phyloP scores from a whole-genome alignment of 1,139 yeast species.

The Debaryomyces nepalensis region DNA sequence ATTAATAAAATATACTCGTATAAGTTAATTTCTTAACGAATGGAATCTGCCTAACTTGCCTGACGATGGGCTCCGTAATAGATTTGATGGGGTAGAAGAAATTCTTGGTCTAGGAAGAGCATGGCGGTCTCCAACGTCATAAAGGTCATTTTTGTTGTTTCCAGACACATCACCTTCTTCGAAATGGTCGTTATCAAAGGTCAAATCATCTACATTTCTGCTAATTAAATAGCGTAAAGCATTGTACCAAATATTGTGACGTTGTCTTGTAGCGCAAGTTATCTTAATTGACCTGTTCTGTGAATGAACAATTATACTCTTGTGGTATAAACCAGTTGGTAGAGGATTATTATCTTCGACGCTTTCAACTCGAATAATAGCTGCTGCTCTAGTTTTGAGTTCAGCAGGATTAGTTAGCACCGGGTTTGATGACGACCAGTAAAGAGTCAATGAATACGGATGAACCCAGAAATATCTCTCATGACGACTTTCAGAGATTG shows the following conservation, averaged over 20 bases:
- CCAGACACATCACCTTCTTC: slow-evolving; percentile 26
- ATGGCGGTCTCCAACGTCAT: slow-evolving; percentile 35
- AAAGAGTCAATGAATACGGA: slow-evolving; percentile 87
- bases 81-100: slow-evolving; percentile 27
- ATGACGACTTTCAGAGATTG: slow-evolving; percentile 81
- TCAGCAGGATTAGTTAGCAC: slow-evolving; percentile 69
- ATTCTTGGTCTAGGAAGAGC: slow-evolving; percentile 37
- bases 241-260: slow-evolving; percentile 92
- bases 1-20: neutral
- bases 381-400: slow-evolving; percentile 75
- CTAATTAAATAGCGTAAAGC: slow-evolving; percentile 78
- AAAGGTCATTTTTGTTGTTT: slow-evolving; percentile 15
- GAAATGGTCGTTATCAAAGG: slow-evolving; percentile 42
- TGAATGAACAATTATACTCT: slow-evolving; percentile 78
- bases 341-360: slow-evolving; percentile 85
- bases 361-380: slow-evolving; percentile 78
- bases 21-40: slow-evolving; percentile 11
- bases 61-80: slow-evolving; percentile 24
- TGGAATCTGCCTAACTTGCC: slow-evolving; percentile 29
- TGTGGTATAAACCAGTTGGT: slow-evolving; percentile 88
- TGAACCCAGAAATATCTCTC: slow-evolving; percentile 96
- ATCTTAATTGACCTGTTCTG: slow-evolving; percentile 70
- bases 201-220: slow-evolving; percentile 66
- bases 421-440: slow-evolving; percentile 89
- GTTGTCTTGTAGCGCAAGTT: slow-evolving; percentile 85